Evolutionary conservation across 495 filamentous ascomycete genomes (phyloP).

Genomic region (Pseudotulostoma volvatum): DNA sequence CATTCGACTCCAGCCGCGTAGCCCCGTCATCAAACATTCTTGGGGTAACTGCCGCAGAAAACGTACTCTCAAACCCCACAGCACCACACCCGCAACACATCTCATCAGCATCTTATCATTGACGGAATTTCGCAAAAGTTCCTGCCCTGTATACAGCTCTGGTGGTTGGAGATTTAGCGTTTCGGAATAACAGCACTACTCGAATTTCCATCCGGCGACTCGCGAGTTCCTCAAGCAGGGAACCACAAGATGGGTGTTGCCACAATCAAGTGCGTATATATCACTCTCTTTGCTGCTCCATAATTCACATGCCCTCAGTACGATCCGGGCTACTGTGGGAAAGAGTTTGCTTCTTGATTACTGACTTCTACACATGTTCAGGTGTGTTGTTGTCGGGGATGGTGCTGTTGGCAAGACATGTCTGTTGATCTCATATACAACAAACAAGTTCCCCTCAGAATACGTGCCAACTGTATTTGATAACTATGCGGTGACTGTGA

Average conservation of each 20-base stretch:
- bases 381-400: conserved; percentile 97
- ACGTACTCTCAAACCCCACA: no score
- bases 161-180: no score
- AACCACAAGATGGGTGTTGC: conserved; percentile 54
- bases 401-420: conserved; percentile 99
- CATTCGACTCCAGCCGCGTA: no score
- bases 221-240: not conserved
- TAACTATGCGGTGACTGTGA: conserved; percentile 98
- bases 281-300: conserved; percentile 1
- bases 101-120: no score
- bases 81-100: no score
- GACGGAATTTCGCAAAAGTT: no score
- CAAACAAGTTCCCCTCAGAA: conserved; percentile 99
- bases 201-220: no score
- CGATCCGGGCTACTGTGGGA: not conserved
- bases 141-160: no score
- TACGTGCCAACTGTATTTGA: conserved; percentile 99
- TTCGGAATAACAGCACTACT: no score
- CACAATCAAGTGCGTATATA: conserved; percentile 58
- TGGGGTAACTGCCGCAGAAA: no score
- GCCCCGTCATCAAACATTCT: no score
- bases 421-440: conserved; percentile 96
- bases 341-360: not conserved
- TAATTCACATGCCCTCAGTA: not conserved
- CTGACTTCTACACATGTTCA: conserved; percentile 20